Conservation (phyloP, 2,329 filamentous ascomycete species). For the Emergomyces orientalis region DNA sequence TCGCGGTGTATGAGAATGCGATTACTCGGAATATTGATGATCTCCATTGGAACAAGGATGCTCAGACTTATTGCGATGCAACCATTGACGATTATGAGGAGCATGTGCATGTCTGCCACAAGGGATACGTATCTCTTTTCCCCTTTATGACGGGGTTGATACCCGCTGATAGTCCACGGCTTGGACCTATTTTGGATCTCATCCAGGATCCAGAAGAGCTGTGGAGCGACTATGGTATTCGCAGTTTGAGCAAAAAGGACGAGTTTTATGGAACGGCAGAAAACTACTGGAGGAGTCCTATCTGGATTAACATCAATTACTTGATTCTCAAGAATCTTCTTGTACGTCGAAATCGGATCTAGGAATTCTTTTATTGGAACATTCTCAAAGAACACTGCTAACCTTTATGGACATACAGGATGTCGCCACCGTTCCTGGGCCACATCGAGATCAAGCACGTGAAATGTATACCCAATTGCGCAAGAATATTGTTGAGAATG, state of each 20-base stretch:
- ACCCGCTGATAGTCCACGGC: conserved; percentile 59
- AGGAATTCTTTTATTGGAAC: not conserved
- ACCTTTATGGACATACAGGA: conserved; percentile 38
- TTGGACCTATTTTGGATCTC: conserved; percentile 67
- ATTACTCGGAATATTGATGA: conserved; percentile 83
- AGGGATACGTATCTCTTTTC: conserved; percentile 89
- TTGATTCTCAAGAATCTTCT: conserved; percentile 68
- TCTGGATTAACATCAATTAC: conserved; percentile 98
- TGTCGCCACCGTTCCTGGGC: conserved; percentile 54
- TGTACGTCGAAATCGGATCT: conserved; percentile 46
- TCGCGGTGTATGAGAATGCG: conserved; percentile 61
- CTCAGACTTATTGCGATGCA: conserved; percentile 83
- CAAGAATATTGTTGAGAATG: conserved; percentile 76
- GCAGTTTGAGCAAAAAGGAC: conserved; percentile 77
- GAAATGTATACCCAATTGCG: conserved; percentile 68
- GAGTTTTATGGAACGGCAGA: conserved; percentile 80
- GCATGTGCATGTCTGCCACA: conserved; percentile 80
- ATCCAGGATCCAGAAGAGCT: conserved; percentile 73
- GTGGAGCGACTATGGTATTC: conserved; percentile 83
- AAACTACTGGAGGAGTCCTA: conserved; percentile 92
- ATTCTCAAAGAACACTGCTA: conserved; percentile 1
- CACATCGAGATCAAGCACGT: conserved; percentile 58
- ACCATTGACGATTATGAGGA: conserved; percentile 95
- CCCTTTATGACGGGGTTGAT: conserved; percentile 82
- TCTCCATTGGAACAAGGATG: conserved; percentile 78